Conservation (phyloP, 345 rosid species). For the Abelmoschus esculentus region DNA sequence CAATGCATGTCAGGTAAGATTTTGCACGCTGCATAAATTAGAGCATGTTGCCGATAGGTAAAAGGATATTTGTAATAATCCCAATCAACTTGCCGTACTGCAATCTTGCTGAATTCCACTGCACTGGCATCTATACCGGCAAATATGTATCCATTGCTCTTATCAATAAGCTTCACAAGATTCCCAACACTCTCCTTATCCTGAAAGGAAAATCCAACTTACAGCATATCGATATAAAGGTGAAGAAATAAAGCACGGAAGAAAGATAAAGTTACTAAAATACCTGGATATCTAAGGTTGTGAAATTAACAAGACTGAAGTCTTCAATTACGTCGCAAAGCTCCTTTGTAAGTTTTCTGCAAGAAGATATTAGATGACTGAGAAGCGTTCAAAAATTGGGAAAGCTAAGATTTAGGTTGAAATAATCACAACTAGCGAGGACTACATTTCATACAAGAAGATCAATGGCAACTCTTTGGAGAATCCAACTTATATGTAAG, state of each 20-base stretch:
- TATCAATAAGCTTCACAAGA: slow-evolving; percentile 76
- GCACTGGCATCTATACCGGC: slow-evolving; percentile 72
- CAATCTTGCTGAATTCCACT: slow-evolving; percentile 87
- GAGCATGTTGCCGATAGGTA: neutral
- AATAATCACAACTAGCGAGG: neutral
- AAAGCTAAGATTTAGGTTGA: neutral
- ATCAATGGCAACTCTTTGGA: neutral
- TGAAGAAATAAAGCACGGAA: neutral
- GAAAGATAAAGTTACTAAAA: neutral
- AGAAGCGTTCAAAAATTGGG: neutral
- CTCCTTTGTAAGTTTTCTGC: slow-evolving; percentile 81
- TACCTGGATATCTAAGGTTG: slow-evolving; percentile 90
- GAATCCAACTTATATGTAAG: neutral
- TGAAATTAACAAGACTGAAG: slow-evolving; percentile 55
- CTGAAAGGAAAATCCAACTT: slow-evolving; percentile 25
- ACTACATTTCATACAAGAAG: neutral
- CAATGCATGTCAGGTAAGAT: neutral
- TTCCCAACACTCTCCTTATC: slow-evolving; percentile 84
- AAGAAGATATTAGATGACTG: slow-evolving; percentile 9
- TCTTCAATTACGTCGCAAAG: slow-evolving; percentile 66
- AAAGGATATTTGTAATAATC: slow-evolving; percentile 93
- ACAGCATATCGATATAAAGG: slow-evolving; percentile 5
- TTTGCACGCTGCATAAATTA: neutral
- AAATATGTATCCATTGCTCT: slow-evolving; percentile 83
- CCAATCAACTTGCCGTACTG: slow-evolving; percentile 69